These are phyloP conservation scores for Mycocentrospora acerina DNA, from an alignment of 2,329 filamentous ascomycete genomes.

Conservation along the genomic window DNA sequence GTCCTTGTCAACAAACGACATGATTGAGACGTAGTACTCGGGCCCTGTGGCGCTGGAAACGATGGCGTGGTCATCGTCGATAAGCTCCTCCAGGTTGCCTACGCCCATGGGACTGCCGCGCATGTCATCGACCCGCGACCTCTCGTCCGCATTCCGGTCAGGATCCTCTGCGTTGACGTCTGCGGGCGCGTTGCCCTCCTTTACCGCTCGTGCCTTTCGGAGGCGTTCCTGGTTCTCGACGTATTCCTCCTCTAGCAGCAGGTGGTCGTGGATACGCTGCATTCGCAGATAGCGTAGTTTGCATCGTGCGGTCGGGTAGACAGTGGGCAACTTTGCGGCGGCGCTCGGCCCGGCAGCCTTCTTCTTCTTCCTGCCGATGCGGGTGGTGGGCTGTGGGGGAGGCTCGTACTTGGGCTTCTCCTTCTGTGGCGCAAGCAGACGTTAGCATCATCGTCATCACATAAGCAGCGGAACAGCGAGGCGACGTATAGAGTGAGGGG, in stretches of 20 bases:
- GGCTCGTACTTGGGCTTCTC: constrained; percentile 99
- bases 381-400: constrained; percentile 92
- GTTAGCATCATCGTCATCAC: constrained; percentile 21
- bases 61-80: constrained; percentile 98
- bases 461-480: constrained; percentile 9
- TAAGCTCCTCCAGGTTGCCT: constrained; percentile 95
- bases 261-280: constrained; percentile 97
- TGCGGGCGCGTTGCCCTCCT: constrained; percentile 57
- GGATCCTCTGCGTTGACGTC: constrained; percentile 69
- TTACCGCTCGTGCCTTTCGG: constrained; percentile 78
- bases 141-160: constrained; percentile 91
- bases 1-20: constrained; percentile 99
- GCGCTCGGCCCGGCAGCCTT: constrained; percentile 91
- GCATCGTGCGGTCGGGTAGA: constrained; percentile 95
- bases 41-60: constrained; percentile 96
- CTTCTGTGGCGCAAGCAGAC: constrained; percentile 62
- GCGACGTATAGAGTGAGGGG: neutral
- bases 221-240: constrained; percentile 98
- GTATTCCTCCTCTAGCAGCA: constrained; percentile 96
- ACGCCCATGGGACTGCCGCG: constrained; percentile 98
- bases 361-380: constrained; percentile 98
- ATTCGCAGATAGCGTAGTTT: constrained; percentile 96
- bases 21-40: constrained; percentile 99
- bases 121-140: constrained; percentile 96
- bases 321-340: constrained; percentile 88